Base-by-base conservation (phyloP, 768 basidiomycete genomes). In the Lentinula sp. region DNA sequence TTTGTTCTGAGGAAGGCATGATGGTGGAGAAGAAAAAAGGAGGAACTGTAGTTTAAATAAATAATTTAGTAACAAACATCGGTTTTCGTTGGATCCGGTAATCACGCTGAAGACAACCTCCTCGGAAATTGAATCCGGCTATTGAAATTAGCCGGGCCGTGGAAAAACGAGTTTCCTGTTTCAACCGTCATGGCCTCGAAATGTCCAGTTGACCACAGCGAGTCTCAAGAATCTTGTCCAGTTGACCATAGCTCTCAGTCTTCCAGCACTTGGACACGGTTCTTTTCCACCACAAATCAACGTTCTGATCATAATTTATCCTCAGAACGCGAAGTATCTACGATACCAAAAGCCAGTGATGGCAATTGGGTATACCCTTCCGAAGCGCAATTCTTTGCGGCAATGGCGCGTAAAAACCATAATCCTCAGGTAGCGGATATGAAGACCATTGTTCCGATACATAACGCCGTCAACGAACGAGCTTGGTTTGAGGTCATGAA, bases 381-480 rank as follows among this genome's bases (percentile, higher is more conserved):
- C 18, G 93, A 98, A 71, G 85, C 90, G n/a, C 96, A 98, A 75
- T 99, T 99, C 81, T 98, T 91, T 73, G 81, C 90, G n/a, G 96
- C 97, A 18, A 95, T 99, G 88, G 84, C 87, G 61, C 86, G 96
- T 62, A 98, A 98, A 76, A 87, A 97, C 67, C 92, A 97, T 72
- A 85, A 88, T 59, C 95, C 95, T 3, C 81, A 86, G 35, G 82
- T 89, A 20, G 70, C 80, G n/a, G 96, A 98, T 75, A 98, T 98
- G 95, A 85, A 83, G 68, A 90, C 92, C 33, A 88, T 99, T 68
- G 94, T 99, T 20, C 96, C 95, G 13, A 99, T 99, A 54, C 97
- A 99, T 74, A 99, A 99, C 70, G 96, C 96, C 41, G 97, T 98
- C 59, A 99, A 99, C 71, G 97, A 98, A 75, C 86, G 87, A 58